Base-by-base conservation (phyloP, 2,329 filamentous ascomycete genomes). In the Ascochyta pisi region DNA sequence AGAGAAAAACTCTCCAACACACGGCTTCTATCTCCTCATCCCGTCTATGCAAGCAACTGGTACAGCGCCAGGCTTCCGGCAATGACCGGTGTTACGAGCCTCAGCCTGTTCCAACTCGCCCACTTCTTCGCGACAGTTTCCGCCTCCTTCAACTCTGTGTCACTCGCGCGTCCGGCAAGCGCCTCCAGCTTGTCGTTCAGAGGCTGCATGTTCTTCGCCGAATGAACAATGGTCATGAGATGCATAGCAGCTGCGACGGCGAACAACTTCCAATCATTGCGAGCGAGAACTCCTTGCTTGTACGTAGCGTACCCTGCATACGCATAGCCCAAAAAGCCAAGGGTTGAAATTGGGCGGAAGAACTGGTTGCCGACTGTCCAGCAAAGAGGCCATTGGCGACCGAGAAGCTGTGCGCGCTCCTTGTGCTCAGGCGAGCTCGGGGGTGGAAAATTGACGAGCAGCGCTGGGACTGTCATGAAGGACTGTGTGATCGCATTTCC, bases 401-500 rank as follows among this genome's bases (percentile, higher is more conserved):
- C 80, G 4, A 83, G 77, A 31, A 80, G 75, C 24, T 71, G 74
- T 16, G 79, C 78, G 57, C 79, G 76, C 6, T 73, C 68, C 3
- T 73, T 69, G 62, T 81, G 77, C 9, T 77, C 74, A 1, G 77
- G 73, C 2, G 76, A 73, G 5, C 71, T 73, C 23, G 78, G 70
- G 7, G 70, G 56, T 23, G 79, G 79, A 64, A 81, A 81, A 61
- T 80, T 76, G 57, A 80, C 76, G 13, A 83, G 72, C 34, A 82
- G 71, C 4, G 78, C 79, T 6, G 81, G 80, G 34, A 82, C 76
- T 15, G 78, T 79, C 80, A 82, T 82, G 70, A 77, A 82, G 15
- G 80, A 82, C 68, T 82, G 80, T 23, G 81, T 83, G 51, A 83
- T 79, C 12, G 80, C 81, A 70, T 83, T 83, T 51, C 81, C 81